Evolutionary conservation across 2,329 filamentous ascomycete species (phyloP).

Genomic region (Aureobasidium musti): DNA sequence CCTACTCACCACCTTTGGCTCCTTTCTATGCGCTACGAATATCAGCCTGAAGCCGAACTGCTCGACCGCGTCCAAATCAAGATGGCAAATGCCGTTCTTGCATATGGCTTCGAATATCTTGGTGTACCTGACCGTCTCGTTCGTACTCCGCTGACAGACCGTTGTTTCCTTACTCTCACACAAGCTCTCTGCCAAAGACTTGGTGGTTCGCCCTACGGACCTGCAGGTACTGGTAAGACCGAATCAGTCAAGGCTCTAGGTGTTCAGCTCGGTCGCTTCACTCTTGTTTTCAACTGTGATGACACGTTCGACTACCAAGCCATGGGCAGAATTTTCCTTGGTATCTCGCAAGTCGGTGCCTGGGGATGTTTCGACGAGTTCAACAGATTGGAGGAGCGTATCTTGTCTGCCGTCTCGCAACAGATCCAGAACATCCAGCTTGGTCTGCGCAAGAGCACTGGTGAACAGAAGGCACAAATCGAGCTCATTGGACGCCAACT

Average conservation of each 20-base stretch:
- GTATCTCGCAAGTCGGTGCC: constrained; percentile 97
- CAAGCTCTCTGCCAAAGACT: constrained; percentile 93
- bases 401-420: constrained; percentile 95
- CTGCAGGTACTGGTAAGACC: constrained; percentile 97
- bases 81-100: constrained; percentile 94
- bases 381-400: constrained; percentile 97
- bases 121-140: constrained; percentile 96
- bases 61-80: constrained; percentile 82
- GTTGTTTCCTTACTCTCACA: constrained; percentile 96
- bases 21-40: constrained; percentile 95
- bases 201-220: constrained; percentile 94
- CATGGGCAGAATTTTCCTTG: constrained; percentile 98
- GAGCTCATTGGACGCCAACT: constrained; percentile 91
- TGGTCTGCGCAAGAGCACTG: constrained; percentile 79
- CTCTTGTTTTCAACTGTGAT: constrained; percentile 98
- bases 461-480: constrained; percentile 84
- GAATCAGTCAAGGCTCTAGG: constrained; percentile 98
- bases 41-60: constrained; percentile 76
- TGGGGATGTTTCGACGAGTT: constrained; percentile 99
- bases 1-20: constrained; percentile 89
- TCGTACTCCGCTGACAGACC: constrained; percentile 92
- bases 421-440: constrained; percentile 99
- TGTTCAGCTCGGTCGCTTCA: constrained; percentile 94
- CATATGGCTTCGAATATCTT: constrained; percentile 97
- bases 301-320: constrained; percentile 99